Conservation (phyloP, 768 basidiomycete genomes). For the Tylopilus cervinicoccineus region DNA sequence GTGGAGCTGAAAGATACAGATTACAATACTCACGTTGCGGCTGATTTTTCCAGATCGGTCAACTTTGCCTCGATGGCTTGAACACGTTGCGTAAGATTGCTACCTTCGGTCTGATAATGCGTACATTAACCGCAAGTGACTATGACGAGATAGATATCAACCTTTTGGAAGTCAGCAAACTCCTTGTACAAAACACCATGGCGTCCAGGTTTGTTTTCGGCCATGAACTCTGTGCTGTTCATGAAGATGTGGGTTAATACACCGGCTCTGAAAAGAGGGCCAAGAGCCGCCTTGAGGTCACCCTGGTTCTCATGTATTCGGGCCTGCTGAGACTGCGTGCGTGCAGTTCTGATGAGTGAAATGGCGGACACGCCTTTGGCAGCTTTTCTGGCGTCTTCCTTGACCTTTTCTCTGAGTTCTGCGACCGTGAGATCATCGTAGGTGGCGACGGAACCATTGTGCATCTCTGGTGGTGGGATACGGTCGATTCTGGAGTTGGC, state of each 20-base stretch:
- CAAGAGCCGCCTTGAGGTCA: constrained; percentile 59
- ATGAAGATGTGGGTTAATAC: constrained; percentile 55
- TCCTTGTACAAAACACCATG: constrained; percentile 59
- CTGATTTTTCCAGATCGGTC: constrained; percentile 41
- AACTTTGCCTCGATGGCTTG: constrained; percentile 45
- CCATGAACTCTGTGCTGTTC: constrained; percentile 53
- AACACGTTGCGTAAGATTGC: constrained; percentile 36
- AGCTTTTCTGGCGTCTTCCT: constrained; percentile 44
- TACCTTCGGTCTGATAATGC: constrained; percentile 35
- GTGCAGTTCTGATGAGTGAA: constrained; percentile 60
- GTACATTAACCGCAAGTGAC: constrained; percentile 9
- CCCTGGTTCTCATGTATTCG: constrained; percentile 51
- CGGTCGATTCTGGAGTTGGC: constrained; percentile 15
- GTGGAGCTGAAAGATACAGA: constrained; percentile 1
- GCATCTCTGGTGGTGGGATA: constrained; percentile 31
- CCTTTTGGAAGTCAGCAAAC: constrained; percentile 61
- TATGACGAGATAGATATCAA: constrained; percentile 32
- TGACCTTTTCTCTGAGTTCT: constrained; percentile 48
- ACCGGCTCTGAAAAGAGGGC: constrained; percentile 58
- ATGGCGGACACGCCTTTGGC: constrained; percentile 57
- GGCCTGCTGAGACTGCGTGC: constrained; percentile 50
- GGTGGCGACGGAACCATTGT: constrained; percentile 32
- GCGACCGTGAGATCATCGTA: constrained; percentile 35
- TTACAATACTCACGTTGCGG: constrained; percentile 25
- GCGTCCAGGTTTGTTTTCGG: constrained; percentile 45